A percentile compares a stretch with the other conserved stretches of the same genome.
Evolutionary conservation across 495 filamentous ascomycete genomes (phyloP).

Genomic region (Xylaria nigripes): DNA sequence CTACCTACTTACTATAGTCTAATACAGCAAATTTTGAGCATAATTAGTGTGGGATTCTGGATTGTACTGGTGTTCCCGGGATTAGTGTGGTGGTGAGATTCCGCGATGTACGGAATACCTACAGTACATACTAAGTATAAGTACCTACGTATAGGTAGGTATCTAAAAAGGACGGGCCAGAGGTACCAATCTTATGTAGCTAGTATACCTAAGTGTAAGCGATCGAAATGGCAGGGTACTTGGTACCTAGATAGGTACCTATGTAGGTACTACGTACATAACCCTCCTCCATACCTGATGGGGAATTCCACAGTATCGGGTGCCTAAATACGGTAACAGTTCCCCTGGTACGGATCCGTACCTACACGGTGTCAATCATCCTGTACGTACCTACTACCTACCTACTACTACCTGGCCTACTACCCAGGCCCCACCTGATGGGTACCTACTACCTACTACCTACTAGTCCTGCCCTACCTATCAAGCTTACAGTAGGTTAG

Average conservation of each 20-base stretch:
- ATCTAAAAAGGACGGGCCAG: not conserved
- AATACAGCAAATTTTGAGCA: not conserved
- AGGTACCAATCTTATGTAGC: no score
- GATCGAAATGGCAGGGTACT: no score
- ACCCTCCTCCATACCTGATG: no score
- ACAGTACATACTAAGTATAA: not conserved
- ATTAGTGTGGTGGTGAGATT: not conserved
- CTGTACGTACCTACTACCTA: not conserved
- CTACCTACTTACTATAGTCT: no score
- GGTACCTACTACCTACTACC: not conserved
- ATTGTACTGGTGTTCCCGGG: not conserved
- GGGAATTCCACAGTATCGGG: no score
- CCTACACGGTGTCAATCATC: not conserved
- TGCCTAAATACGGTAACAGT: no score
- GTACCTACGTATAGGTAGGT: not conserved
- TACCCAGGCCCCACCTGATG: no score
- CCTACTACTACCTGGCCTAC: not conserved
- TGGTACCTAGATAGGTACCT: no score
- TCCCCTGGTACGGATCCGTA: no score
- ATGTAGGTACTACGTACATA: no score
- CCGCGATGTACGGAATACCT: not conserved
- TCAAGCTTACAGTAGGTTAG: no score
- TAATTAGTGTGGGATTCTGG: not conserved
- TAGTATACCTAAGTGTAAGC: no score
- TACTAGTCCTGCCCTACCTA: not conserved